Conservation (phyloP, 352 stramenopile species). For the Globisporangium apiculatum region DNA sequence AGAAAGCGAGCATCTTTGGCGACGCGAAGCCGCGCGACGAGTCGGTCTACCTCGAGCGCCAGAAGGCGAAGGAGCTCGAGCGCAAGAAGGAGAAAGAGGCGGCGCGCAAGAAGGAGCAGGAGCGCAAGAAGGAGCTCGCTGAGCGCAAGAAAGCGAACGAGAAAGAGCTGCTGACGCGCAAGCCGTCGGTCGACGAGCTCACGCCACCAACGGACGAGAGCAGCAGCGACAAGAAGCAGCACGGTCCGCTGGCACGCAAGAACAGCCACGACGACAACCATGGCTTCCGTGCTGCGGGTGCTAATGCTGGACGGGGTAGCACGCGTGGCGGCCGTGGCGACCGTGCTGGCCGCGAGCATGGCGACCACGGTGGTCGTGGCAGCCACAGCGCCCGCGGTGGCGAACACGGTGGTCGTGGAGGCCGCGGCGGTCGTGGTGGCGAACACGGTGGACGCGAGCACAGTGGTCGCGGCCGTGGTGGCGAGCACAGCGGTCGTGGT, state of each 20-base stretch:
- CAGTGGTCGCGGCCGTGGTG: conserved; percentile 16
- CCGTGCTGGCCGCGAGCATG: conserved; percentile 5
- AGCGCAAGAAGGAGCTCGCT: conserved; percentile 11
- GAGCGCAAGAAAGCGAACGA: too few species aligned
- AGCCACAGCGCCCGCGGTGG: conserved; percentile 8
- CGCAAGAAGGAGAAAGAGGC: conserved; percentile 43
- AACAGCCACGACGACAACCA: conserved; percentile 36
- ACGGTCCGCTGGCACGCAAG: conserved; percentile 19
- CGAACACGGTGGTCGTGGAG: conserved; percentile 25
- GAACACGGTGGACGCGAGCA: conserved; percentile 17
- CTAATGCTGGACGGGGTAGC: conserved; percentile 20
- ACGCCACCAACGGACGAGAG: conserved; percentile 21
- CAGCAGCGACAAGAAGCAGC: conserved; percentile 12
- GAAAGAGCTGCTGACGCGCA: conserved; percentile 14
- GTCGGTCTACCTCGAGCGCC: conserved; percentile 51
- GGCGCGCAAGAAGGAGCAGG: conserved; percentile 19
- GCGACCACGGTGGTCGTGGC: conserved; percentile 10
- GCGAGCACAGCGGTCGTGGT: conserved; percentile 10
- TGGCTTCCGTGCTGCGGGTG: conserved; percentile 8
- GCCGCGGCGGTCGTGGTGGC: conserved; percentile 19
- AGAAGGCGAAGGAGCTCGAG: conserved; percentile 47
- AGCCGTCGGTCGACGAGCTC: conserved; percentile 11
- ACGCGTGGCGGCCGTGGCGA: conserved; percentile 19
- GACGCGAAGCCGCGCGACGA: conserved; percentile 84
- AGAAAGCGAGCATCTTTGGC: conserved; percentile 70